These are phyloP conservation scores for Trichophyton mentagrophytes DNA, from an alignment of 2,329 filamentous ascomycete genomes.

Conservation along the genomic window DNA sequence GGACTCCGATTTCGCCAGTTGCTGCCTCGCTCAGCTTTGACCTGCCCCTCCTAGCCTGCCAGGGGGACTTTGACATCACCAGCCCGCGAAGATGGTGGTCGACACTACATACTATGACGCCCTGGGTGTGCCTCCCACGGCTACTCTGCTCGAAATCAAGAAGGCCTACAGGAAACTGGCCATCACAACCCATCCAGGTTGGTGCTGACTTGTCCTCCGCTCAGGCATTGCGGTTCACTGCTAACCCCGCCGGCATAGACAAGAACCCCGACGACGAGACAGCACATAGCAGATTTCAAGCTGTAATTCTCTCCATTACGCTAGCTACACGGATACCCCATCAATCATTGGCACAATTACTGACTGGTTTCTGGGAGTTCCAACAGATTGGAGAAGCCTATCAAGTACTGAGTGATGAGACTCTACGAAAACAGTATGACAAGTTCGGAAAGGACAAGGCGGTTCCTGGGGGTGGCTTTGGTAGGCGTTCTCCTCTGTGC, in stretches of 20 bases:
- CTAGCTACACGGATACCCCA: neutral
- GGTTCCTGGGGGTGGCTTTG: constrained; percentile 80
- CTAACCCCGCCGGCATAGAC: constrained; percentile 42
- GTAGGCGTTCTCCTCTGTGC: constrained; percentile 28
- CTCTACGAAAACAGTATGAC: constrained; percentile 85
- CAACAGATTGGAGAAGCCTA: constrained; percentile 55
- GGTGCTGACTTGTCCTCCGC: constrained; percentile 13
- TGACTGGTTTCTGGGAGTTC: neutral
- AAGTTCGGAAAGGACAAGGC: constrained; percentile 94
- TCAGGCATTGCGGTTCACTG: constrained; percentile 9
- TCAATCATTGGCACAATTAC: neutral
- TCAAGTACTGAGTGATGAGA: constrained; percentile 69
- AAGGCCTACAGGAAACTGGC: constrained; percentile 92
- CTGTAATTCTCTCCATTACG: constrained; percentile 38
- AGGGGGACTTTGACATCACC: neutral
- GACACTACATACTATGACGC: constrained; percentile 83
- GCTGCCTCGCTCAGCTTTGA: neutral
- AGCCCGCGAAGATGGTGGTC: constrained; percentile 53
- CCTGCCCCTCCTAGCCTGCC: neutral
- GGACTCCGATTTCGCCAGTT: neutral
- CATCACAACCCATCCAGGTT: constrained; percentile 82
- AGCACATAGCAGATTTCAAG: constrained; percentile 88
- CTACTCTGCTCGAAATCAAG: constrained; percentile 86
- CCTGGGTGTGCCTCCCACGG: constrained; percentile 70
- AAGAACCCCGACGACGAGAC: constrained; percentile 96